Conservation (phyloP, 2,329 filamentous ascomycete genomes). For the Epichloe gansuensis region DNA sequence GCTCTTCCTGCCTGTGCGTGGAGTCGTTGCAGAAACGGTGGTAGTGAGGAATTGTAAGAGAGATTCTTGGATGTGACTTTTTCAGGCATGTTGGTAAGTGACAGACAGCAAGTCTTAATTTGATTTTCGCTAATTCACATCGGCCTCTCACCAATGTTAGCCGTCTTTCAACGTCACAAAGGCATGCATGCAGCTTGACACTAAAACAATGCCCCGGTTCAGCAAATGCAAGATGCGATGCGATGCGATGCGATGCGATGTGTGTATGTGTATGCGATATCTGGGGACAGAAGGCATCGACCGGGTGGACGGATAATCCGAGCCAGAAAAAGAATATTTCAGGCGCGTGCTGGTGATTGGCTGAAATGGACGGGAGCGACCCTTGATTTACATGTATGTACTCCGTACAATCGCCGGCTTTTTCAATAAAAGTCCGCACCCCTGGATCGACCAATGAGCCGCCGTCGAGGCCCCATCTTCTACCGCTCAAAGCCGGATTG, state of each 20-base stretch:
- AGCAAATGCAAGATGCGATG: no score
- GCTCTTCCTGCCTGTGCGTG: constrained; percentile 38
- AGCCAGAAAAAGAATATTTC: neutral
- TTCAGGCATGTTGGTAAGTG: constrained; percentile 28
- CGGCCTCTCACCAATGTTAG: no score
- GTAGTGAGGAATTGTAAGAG: constrained; percentile 47
- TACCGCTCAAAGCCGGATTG: neutral
- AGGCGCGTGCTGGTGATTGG: neutral
- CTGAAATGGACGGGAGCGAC: neutral
- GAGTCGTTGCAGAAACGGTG: constrained; percentile 48
- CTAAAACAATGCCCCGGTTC: no score
- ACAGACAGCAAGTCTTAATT: neutral
- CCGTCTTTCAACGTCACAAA: no score
- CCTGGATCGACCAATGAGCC: neutral
- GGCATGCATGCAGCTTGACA: no score
- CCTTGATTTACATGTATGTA: neutral
- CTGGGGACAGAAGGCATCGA: neutral
- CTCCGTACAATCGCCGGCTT: neutral
- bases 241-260: no score
- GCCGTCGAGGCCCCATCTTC: neutral
- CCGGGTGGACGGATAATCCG: neutral
- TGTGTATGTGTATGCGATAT: no score
- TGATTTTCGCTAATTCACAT: neutral
- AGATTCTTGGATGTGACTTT: constrained; percentile 63
- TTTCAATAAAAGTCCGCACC: neutral